Conservation (phyloP, 2,329 filamentous ascomycete genomes). For the Neofusicoccum laricinum region DNA sequence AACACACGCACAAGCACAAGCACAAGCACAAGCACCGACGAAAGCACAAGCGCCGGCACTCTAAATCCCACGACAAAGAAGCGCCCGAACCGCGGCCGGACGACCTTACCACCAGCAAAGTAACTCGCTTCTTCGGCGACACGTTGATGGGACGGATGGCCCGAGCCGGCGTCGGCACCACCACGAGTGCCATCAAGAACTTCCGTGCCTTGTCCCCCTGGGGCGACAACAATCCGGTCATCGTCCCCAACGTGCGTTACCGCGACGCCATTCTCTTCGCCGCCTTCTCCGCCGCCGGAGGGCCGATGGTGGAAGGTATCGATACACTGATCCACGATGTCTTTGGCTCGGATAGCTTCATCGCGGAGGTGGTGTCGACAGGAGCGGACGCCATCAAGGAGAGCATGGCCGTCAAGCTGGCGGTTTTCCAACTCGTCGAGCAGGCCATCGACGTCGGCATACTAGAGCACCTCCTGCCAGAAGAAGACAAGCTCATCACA, state of each 20-base stretch:
- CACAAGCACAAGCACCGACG: background rate
- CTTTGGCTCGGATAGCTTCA: conserved; percentile 35
- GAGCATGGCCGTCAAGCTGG: conserved; percentile 30
- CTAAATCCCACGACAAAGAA: background rate
- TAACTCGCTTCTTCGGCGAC: conserved; percentile 36
- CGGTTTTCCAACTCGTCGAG: conserved; percentile 39
- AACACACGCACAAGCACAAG: background rate
- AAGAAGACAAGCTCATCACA: conserved; percentile 38
- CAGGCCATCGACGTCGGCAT: conserved; percentile 40
- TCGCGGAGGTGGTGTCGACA: conserved; percentile 31
- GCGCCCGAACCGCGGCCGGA: background rate
- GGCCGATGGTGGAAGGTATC: conserved; percentile 32
- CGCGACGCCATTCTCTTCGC: conserved; percentile 38
- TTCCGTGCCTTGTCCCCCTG: conserved; percentile 33
- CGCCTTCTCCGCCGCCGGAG: conserved; percentile 35
- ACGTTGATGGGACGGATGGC: conserved; percentile 36
- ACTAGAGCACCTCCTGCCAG: conserved; percentile 36
- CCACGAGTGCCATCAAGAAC: conserved; percentile 33
- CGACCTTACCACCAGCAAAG: conserved; percentile 27
- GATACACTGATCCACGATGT: conserved; percentile 26
- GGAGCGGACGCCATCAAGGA: conserved; percentile 30
- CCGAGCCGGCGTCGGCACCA: conserved; percentile 33
- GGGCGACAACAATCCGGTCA: conserved; percentile 41
- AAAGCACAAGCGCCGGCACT: background rate
- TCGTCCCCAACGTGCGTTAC: conserved; percentile 38